phyloP scores from a whole-genome alignment of 2,329 filamentous ascomycete species.

The Trichoderma sp. region DNA sequence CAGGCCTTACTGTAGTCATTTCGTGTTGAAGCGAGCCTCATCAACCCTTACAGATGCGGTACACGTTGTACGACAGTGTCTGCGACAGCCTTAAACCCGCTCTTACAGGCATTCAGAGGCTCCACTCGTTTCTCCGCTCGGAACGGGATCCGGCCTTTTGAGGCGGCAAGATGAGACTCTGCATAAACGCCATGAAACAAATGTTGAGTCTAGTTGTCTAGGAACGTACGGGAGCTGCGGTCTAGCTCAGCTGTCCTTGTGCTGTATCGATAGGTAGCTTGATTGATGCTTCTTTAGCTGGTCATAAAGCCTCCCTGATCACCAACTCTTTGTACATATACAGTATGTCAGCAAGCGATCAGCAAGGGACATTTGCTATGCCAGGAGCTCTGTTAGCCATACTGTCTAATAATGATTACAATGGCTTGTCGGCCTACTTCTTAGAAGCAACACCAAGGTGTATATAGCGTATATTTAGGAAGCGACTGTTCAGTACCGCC shows the following conservation, averaged over 20 bases:
- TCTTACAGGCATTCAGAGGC: background rate
- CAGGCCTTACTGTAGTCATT: background rate
- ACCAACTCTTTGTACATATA: background rate
- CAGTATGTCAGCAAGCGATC: background rate
- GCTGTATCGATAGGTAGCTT: background rate
- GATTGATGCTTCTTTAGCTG: background rate
- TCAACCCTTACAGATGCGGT: background rate
- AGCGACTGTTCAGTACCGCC: no score
- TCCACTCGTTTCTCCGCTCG: constrained; percentile 5
- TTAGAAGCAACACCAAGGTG: background rate
- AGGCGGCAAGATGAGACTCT: constrained; percentile 8
- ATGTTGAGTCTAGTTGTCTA: background rate
- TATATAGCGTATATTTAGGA: background rate
- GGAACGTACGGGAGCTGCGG: background rate
- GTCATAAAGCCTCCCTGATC: background rate
- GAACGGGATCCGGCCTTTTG: background rate
- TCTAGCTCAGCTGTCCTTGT: background rate
- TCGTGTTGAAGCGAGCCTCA: background rate
- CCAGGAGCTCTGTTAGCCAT: background rate
- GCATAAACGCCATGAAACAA: background rate
- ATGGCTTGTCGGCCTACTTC: background rate
- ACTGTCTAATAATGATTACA: background rate
- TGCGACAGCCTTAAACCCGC: background rate
- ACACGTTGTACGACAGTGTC: background rate
- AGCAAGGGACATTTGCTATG: background rate